These are phyloP conservation scores for Danielia oregonensis DNA, from an alignment of 805 yeast genomes.

Conservation along the genomic window DNA sequence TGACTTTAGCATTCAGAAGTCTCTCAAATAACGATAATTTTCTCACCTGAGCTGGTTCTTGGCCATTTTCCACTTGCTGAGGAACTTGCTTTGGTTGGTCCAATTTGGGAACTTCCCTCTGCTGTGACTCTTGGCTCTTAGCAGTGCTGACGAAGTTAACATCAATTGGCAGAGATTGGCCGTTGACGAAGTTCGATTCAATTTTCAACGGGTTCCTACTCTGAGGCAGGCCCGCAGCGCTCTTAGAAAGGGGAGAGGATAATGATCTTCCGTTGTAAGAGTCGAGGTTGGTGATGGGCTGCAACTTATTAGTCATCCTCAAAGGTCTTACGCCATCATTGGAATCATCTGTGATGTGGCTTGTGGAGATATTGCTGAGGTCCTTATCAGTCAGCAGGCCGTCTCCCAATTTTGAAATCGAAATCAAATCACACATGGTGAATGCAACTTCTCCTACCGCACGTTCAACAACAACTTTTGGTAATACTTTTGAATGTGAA, in stretches of 20 bases:
- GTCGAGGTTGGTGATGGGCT: too few relatives aligned
- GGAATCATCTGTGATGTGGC: not conserved
- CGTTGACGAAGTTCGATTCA: not conserved
- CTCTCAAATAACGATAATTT: slow-evolving; percentile 2
- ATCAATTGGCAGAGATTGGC: too few relatives aligned
- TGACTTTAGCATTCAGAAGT: not conserved
- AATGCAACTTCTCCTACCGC: slow-evolving; percentile 73
- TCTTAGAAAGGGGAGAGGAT: slow-evolving; percentile 6
- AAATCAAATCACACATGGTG: slow-evolving; percentile 57
- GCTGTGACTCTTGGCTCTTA: not conserved
- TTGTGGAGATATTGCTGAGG: not conserved
- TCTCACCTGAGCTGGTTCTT: not conserved
- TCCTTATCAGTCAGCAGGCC: not conserved
- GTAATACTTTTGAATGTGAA: slow-evolving; percentile 59
- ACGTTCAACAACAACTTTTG: slow-evolving; percentile 66
- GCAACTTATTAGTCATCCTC: slow-evolving; percentile 58
- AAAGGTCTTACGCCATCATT: slow-evolving; percentile 57
- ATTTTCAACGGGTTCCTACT: not conserved
- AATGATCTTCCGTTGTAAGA: slow-evolving; percentile 8
- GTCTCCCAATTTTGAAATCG: slow-evolving; percentile 39
- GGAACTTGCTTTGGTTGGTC: not conserved
- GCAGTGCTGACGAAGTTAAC: not conserved
- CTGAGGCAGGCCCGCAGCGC: too few relatives aligned
- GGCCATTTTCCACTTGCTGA: not conserved
- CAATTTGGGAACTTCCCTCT: not conserved